Base-by-base conservation (phyloP, 2,329 filamentous ascomycete species). In the Sporothrix globosa region DNA sequence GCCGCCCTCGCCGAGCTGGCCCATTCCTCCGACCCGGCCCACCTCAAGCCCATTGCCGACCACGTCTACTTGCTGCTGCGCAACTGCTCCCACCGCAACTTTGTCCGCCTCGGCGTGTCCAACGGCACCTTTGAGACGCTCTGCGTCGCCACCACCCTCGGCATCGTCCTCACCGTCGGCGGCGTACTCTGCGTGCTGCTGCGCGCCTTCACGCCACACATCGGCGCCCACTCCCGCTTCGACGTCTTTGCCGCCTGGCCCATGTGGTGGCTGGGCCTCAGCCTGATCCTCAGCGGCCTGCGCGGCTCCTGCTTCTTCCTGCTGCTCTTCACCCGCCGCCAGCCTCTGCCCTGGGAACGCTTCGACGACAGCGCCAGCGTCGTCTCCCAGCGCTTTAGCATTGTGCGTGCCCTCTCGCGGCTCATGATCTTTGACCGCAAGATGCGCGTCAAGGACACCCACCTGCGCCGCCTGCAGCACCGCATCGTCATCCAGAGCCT, bases 51-150 rank as follows among this genome's bases (percentile, higher is more conserved):
- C 24, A 76, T 84, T 6, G 82, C 82, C 41, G 82, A 84, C 71
- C 82, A 84, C 75, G 80, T 82, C 50, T 83, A 84, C 74, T 76
- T 79, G 44, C 80, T 84, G 41, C 79, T 84, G 21, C 80, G 79
- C 71, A 83, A 82, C 75, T 84, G 83, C 78, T 84, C 83, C 24
- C 79, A 84, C 74, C 79, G 83, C 69, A 82, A 83, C 75, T 84
- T 88, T 73, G 79, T 86, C 60, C 83, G 85, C 52, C 79, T 88
- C 7, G 86, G 85, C 71, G 82, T 86, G 46, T 84, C 81, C 74
- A 86, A 84, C 74, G 83, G 83, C 50, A 84, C 83, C 2, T 82
- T 83, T 68, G 83, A 84, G 76, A 84, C 83, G 1, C 73, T 84
- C 13, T 84, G 83, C 76, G 79, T 83, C 41, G 82, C 82, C 1